Base-by-base conservation (phyloP, 2,329 filamentous ascomycete genomes). In the Basipetospora sp. region DNA sequence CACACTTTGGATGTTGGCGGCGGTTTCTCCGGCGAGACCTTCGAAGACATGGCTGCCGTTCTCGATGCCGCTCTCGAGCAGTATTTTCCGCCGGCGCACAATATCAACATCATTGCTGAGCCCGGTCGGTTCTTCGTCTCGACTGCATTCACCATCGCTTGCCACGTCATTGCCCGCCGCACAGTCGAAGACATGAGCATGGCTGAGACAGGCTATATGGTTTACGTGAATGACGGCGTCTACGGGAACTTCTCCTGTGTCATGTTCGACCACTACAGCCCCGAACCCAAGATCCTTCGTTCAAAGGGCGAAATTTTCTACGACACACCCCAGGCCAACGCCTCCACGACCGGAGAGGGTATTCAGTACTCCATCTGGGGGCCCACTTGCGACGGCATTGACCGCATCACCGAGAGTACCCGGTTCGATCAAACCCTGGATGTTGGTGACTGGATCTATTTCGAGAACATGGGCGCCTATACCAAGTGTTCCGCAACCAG, bases 191-290 rank as follows among this genome's bases (percentile, higher is more conserved):
- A 88, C 52, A 74, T 81, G 4, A 64, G 64, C 15, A 66, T 71
- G 9, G 67, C 67, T 36, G 67, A 71, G 44, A 77, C 75, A 43
- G 83, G 78, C 47, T 94, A 93, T 69, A 98, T 96, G 90, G 64
- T 94, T 33, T 98, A 98, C 58, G 66, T 96, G 56, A 98, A 98
- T 55, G 90, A 98, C 49, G 90, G 90, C 19, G 80, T 96, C 38
- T 98, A 98, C 53, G 90, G 90, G 52, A 96, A 96, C 65, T 96
- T 98, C 55, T 93, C 85, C 47, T 92, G 86, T 74, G 96, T 96
- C 69, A 94, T 96, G 67, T 98, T 94, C 57, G 90, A 96, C 54
- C 90, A 96, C 60, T 90, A 98, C 68, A 74, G 92, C 51, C 90
- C 90, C 1, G 62, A 81, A 32, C 84, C 88, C 40, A 83, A 81